These are phyloP conservation scores for Phoma herbarum DNA, from an alignment of 2,329 filamentous ascomycete species.

Conservation along the genomic window DNA sequence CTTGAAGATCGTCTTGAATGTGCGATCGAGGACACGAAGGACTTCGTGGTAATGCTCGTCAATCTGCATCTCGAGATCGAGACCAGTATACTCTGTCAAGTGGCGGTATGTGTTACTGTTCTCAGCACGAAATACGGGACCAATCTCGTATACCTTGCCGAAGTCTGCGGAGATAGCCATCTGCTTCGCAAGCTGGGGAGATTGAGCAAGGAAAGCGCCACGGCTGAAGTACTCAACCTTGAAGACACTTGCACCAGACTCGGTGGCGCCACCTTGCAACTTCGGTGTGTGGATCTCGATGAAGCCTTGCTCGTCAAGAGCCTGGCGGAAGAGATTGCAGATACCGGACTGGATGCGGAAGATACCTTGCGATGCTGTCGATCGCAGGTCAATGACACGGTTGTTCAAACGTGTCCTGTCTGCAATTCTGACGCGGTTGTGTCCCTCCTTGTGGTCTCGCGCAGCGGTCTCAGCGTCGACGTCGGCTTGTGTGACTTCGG, in stretches of 20 bases:
- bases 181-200: slow-evolving; percentile 90
- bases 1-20: slow-evolving; percentile 81
- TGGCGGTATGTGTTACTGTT: slow-evolving; percentile 96
- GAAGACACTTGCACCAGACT: slow-evolving; percentile 92
- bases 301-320: slow-evolving; percentile 78
- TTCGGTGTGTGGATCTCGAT: slow-evolving; percentile 96
- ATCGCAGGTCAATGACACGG: slow-evolving; percentile 83
- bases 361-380: slow-evolving; percentile 85
- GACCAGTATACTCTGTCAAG: slow-evolving; percentile 90
- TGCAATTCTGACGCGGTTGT: slow-evolving; percentile 68
- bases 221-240: slow-evolving; percentile 91
- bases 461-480: slow-evolving; percentile 61
- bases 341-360: slow-evolving; percentile 87
- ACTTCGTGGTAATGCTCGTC: slow-evolving; percentile 91
- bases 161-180: slow-evolving; percentile 92
- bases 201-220: slow-evolving; percentile 87
- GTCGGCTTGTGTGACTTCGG: slow-evolving; percentile 68
- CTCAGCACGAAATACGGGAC: slow-evolving; percentile 90
- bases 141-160: slow-evolving; percentile 86
- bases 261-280: slow-evolving; percentile 86
- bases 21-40: slow-evolving; percentile 77
- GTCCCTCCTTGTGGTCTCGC: slow-evolving; percentile 64
- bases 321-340: slow-evolving; percentile 78
- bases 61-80: slow-evolving; percentile 93
- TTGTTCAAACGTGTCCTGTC: slow-evolving; percentile 79